Percentiles rank a stretch among this genome's conserved stretches.
Conservation (phyloP, 768 basidiomycete species). For the Lentinula guzmanii region DNA sequence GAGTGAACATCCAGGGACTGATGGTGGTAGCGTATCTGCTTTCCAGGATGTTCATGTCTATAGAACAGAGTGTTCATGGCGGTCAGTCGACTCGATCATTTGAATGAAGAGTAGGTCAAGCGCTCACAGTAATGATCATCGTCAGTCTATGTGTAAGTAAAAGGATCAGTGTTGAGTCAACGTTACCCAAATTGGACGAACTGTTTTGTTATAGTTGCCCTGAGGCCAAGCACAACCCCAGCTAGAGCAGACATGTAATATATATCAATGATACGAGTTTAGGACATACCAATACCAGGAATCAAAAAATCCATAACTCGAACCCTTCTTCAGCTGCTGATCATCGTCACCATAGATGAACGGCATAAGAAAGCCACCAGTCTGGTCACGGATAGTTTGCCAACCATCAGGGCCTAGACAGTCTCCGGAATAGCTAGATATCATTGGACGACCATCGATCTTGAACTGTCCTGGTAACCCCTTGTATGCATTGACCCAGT, state of each 20-base stretch:
- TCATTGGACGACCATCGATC: conserved; percentile 1
- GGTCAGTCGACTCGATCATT: neutral
- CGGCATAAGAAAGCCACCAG: conserved; percentile 38
- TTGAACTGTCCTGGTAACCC: neutral
- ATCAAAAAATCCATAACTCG: conserved; percentile 40
- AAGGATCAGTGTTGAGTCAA: neutral
- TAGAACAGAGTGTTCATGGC: neutral
- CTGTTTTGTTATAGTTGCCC: conserved; percentile 32
- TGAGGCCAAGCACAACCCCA: conserved; percentile 65
- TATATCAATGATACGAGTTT: neutral
- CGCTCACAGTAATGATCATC: conserved; percentile 46
- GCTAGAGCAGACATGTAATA: conserved; percentile 15
- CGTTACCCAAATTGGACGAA: conserved; percentile 7
- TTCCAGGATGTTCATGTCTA: conserved; percentile 38
- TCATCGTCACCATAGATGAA: conserved; percentile 50
- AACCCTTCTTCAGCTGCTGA: conserved; percentile 21
- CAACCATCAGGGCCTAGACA: conserved; percentile 2
- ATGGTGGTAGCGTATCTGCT: conserved; percentile 37
- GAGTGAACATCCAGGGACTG: conserved; percentile 31
- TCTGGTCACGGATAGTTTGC: conserved; percentile 34
- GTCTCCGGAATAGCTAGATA: neutral
- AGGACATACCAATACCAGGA: conserved; percentile 40
- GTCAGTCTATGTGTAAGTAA: conserved; percentile 22
- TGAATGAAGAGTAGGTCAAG: neutral
- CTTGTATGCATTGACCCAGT: neutral